These are phyloP conservation scores for Zymoseptoria brevis DNA, from an alignment of 2,329 filamentous ascomycete genomes.

Conservation along the genomic window DNA sequence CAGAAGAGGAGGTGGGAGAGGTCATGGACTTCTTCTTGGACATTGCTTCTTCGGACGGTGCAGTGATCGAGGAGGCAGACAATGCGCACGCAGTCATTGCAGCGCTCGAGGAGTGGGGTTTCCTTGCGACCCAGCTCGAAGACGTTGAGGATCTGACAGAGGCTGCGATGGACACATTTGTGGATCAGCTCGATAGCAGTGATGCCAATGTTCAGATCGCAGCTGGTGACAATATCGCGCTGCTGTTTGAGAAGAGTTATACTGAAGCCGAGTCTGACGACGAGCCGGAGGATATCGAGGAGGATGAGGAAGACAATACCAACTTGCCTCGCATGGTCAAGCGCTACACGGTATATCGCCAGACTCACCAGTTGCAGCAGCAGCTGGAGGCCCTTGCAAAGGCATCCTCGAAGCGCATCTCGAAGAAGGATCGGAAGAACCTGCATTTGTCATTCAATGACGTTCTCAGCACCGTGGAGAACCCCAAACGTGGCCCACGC, in stretches of 20 bases:
- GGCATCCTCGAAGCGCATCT: slow-evolving; percentile 53
- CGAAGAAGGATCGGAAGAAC: slow-evolving; percentile 58
- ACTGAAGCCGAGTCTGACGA: slow-evolving; percentile 52
- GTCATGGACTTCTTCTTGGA: slow-evolving; percentile 69
- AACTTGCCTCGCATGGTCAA: slow-evolving; percentile 44
- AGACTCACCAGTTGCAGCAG: slow-evolving; percentile 53
- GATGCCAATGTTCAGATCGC: slow-evolving; percentile 67
- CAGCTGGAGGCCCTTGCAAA: slow-evolving; percentile 53
- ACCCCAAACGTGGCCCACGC: slow-evolving; percentile 57
- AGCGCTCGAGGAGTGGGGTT: slow-evolving; percentile 70
- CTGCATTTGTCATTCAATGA: slow-evolving; percentile 61
- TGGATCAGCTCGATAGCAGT: slow-evolving; percentile 73
- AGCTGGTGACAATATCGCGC: slow-evolving; percentile 70
- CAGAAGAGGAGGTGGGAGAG: slow-evolving; percentile 57
- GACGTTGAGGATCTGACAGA: slow-evolving; percentile 66
- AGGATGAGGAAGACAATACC: slow-evolving; percentile 41
- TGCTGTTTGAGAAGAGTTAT: slow-evolving; percentile 70
- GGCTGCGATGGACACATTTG: slow-evolving; percentile 67
- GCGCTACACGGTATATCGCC: slow-evolving; percentile 60
- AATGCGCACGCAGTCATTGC: slow-evolving; percentile 63
- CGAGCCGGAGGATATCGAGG: slow-evolving; percentile 32
- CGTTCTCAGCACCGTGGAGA: slow-evolving; percentile 57
- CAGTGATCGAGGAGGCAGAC: slow-evolving; percentile 62
- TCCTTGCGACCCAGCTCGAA: slow-evolving; percentile 68
- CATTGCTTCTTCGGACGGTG: slow-evolving; percentile 71